These are phyloP conservation scores for Sesbania bispinosa DNA, from an alignment of 306 rosid genomes.

Conservation along the genomic window DNA sequence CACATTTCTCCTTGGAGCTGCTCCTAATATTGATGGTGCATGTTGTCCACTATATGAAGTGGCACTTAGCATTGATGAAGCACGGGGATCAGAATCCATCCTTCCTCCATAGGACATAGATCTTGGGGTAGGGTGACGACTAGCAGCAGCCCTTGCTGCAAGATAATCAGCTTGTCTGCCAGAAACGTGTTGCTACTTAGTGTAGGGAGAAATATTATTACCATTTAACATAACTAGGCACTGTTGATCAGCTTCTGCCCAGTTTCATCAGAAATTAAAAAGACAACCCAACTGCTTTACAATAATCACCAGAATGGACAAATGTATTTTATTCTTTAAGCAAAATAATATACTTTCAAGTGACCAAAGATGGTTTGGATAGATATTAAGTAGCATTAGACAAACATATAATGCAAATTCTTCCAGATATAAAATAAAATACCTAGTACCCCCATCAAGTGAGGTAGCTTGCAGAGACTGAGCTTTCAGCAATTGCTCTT, in stretches of 20 bases:
- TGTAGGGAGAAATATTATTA: conserved; percentile 61
- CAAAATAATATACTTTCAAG: conserved; percentile 21
- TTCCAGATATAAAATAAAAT: conserved; percentile 28
- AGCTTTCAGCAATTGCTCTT: conserved; percentile 86
- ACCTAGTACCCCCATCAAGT: conserved; percentile 89
- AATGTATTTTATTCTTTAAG: conserved; percentile 17
- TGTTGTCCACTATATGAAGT: conserved; percentile 81
- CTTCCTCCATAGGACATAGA: conserved; percentile 85
- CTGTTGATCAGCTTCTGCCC: conserved; percentile 44
- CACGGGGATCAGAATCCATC: conserved; percentile 83
- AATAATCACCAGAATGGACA: conserved; percentile 24
- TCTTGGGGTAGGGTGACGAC: conserved; percentile 91
- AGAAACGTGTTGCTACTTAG: conserved; percentile 95
- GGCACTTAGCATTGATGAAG: conserved; percentile 69
- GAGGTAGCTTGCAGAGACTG: conserved; percentile 80
- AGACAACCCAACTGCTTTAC: conserved; percentile 18
- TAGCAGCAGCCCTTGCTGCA: conserved; percentile 86
- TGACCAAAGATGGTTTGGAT: conserved; percentile 12
- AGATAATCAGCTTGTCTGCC: conserved; percentile 99
- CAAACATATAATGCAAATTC: background rate
- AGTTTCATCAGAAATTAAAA: conserved; percentile 38
- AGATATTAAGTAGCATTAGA: conserved; percentile 17
- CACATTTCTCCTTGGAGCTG: conserved; percentile 84
- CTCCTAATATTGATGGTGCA: conserved; percentile 89
- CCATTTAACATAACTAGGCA: conserved; percentile 63